Evolutionary conservation across 31 red algal species (phyloP), one percentile per base, ranked within the genome.

Genomic region (Asparagopsis taxiformis): DNA sequence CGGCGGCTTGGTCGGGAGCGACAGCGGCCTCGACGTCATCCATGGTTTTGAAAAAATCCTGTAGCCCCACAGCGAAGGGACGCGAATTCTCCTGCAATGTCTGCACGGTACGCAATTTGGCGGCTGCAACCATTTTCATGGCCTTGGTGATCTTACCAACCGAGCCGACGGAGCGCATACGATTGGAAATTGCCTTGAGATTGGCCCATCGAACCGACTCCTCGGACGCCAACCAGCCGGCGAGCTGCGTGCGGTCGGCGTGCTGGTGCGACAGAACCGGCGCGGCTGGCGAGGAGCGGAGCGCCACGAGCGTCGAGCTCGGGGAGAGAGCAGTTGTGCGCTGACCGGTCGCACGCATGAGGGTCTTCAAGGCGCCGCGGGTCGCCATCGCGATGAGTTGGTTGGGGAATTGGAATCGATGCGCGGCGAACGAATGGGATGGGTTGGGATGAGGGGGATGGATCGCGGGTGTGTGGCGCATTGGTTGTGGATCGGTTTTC

Each of bases 101-200:
- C 70, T 99, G 91, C 6, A 91, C 91, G 31, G 87, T 75, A 15
- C 88, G 70, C 55, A 99, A 67, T 67, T 99, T 99, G 28, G 96
- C 91, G 32, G 96, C 96, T 9, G 96, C 91, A 70, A 99, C 96
- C 87, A 99, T 95, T 68, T 99, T 99, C 96, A 99, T 99, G 75
- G 96, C 91, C 54, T 94, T 94, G 36, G 91, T 95, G 57, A 99
- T 99, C 89, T 99, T 99, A 3, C 82, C 87, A 69, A 98, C 92
- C 5, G 91, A 94, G 35, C 75, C 69, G 59, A 98, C 90, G 24
- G 95, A 94, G 23, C 84, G 71, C 95, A 98, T 98, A 36, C 95
- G 90, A 71, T 91, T 72, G 46, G 90, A 79, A n/a, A 98, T 92
- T 0, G 84, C 90, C 79, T 98, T 98, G 20, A 98, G 80, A 63